phyloP scores from a whole-genome alignment of 2,329 filamentous ascomycete species.

The Neopestalotiopsis rosae region DNA sequence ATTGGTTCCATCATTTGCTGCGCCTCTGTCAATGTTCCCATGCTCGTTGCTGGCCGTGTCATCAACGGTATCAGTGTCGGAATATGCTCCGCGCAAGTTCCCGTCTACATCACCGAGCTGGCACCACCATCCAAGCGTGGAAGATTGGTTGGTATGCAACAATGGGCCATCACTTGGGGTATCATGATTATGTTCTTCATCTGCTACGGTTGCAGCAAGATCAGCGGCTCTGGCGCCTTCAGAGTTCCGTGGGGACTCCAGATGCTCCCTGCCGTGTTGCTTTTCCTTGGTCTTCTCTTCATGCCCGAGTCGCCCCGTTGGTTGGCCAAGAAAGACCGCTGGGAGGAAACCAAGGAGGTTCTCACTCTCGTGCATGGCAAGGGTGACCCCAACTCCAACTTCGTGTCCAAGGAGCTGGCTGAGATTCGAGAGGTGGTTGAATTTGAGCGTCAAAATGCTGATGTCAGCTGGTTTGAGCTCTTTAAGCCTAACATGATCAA shows the following conservation, averaged over 20 bases:
- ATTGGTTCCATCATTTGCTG: conserved; percentile 52
- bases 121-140: conserved; percentile 48
- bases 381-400: conserved; percentile 67
- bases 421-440: conserved; percentile 78
- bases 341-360: conserved; percentile 51
- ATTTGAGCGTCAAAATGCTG: conserved; percentile 72
- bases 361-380: conserved; percentile 65
- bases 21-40: conserved; percentile 52
- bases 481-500: conserved; percentile 77
- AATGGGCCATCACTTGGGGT: conserved; percentile 47
- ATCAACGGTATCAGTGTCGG: conserved; percentile 76
- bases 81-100: conserved; percentile 75
- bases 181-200: conserved; percentile 55
- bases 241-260: conserved; percentile 55
- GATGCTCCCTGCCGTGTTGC: conserved; percentile 48
- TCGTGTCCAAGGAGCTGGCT: conserved; percentile 70
- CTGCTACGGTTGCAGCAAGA: conserved; percentile 51
- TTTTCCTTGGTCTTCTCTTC: conserved; percentile 47
- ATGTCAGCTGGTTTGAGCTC: conserved; percentile 75
- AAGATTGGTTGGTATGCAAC: conserved; percentile 18
- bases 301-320: conserved; percentile 57
- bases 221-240: conserved; percentile 52
- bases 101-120: conserved; percentile 72
- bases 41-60: conserved; percentile 71
- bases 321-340: conserved; percentile 54